Evolutionary conservation across 2,329 filamentous ascomycete genomes (phyloP).

Genomic region (Cephalotrichum gorgonifer): DNA sequence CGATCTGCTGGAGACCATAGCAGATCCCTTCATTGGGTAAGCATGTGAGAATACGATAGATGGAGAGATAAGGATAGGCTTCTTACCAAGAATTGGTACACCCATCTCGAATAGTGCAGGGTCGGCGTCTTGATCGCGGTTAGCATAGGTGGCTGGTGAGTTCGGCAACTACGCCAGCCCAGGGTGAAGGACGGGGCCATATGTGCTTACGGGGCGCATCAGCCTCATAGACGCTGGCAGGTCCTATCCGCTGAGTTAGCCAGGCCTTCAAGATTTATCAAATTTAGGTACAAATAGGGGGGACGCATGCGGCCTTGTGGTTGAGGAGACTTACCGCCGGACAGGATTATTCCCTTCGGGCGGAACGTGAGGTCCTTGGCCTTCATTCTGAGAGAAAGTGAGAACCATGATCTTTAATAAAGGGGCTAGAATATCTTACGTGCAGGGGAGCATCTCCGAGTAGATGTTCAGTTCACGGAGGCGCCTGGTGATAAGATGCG

Average conservation of each 20-base stretch:
- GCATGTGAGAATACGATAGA: conserved; percentile 5
- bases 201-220: conserved; percentile 45
- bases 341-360: conserved; percentile 68
- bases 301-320: no score
- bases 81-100: conserved; percentile 39
- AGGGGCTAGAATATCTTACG: conserved; percentile 16
- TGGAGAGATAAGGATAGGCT: conserved; percentile 17
- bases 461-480: conserved; percentile 73
- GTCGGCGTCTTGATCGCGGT: conserved; percentile 48
- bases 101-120: conserved; percentile 68
- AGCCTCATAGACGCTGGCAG: conserved; percentile 70
- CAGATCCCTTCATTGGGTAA: conserved; percentile 33
- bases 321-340: conserved; percentile 25
- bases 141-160: background rate
- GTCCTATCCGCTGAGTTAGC: conserved; percentile 18
- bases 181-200: background rate
- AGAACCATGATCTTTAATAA: background rate
- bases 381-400: conserved; percentile 41
- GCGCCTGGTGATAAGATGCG: conserved; percentile 64
- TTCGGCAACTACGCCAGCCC: no score
- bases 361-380: conserved; percentile 65
- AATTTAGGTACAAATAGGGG: background rate
- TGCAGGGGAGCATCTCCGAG: conserved; percentile 82
- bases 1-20: conserved; percentile 54
- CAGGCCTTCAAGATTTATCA: no score